A percentile compares a stretch with the other conserved stretches of the same genome.
Conservation (phyloP, 2,329 filamentous ascomycete genomes). For the Sporothrix schenckii region DNA sequence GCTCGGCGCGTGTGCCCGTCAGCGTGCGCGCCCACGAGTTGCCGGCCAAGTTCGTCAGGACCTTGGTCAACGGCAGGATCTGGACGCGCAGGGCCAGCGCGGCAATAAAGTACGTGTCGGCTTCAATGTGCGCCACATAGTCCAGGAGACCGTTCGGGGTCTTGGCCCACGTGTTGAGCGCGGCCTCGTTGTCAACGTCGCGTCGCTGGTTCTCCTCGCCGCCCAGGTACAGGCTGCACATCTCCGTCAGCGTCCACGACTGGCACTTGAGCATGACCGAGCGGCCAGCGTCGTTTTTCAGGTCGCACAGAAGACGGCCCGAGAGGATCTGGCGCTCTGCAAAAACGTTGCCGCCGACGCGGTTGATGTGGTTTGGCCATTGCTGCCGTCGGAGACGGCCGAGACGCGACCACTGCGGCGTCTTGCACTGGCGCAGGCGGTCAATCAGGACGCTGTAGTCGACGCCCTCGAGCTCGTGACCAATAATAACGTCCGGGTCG, state of each 20-base stretch:
- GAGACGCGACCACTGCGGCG: conserved; percentile 90
- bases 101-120: conserved; percentile 94
- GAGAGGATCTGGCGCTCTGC: conserved; percentile 87
- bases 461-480: conserved; percentile 94
- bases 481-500: conserved; percentile 91
- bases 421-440: conserved; percentile 85
- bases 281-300: conserved; percentile 95
- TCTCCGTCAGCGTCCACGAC: conserved; percentile 96
- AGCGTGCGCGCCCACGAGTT: conserved; percentile 98
- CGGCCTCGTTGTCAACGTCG: conserved; percentile 86
- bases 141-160: conserved; percentile 86
- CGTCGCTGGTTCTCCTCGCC: conserved; percentile 65
- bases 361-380: conserved; percentile 87
- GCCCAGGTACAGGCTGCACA: conserved; percentile 86
- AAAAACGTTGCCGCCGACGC: conserved; percentile 86
- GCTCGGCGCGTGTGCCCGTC: conserved; percentile 92
- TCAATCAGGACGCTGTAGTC: conserved; percentile 91
- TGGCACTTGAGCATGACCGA: conserved; percentile 97
- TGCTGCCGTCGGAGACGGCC: conserved; percentile 79
- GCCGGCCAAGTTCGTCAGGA: conserved; percentile 92
- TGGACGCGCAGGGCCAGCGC: conserved; percentile 87
- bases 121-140: conserved; percentile 90
- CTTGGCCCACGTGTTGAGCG: conserved; percentile 82
- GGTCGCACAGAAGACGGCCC: conserved; percentile 86
- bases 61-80: conserved; percentile 90